Percentiles rank a stretch among this genome's conserved stretches.
Conservation (phyloP, 495 filamentous ascomycete species). For the Aspergillus steynii region DNA sequence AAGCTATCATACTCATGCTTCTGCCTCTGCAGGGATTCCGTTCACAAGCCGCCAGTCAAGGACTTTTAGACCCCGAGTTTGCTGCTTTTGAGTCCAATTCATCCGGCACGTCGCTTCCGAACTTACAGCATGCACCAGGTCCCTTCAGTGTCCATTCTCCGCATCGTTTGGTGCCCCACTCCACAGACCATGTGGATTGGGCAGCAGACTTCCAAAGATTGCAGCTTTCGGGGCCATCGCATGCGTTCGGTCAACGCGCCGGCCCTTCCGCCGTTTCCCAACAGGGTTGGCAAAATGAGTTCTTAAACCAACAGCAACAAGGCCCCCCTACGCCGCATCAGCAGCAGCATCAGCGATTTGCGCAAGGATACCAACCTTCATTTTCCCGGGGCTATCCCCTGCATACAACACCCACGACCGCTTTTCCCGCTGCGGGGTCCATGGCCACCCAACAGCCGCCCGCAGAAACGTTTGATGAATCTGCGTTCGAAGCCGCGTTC, state of each 20-base stretch:
- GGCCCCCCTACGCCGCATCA: slow-evolving; percentile 9
- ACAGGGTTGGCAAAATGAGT: slow-evolving; percentile 57
- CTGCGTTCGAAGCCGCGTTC: slow-evolving; percentile 65
- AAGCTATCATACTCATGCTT: slow-evolving; percentile 19
- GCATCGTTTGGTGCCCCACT: slow-evolving; percentile 19
- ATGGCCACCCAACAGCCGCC: slow-evolving; percentile 19
- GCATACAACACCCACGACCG: slow-evolving; percentile 25
- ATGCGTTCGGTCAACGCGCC: slow-evolving; percentile 35
- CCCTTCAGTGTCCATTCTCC: slow-evolving; percentile 27
- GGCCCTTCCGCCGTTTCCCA: slow-evolving; percentile 29
- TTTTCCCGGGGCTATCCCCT: slow-evolving; percentile 32
- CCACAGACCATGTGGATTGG: slow-evolving; percentile 36
- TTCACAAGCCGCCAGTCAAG: slow-evolving; percentile 55
- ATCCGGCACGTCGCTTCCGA: slow-evolving; percentile 30
- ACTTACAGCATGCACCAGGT: slow-evolving; percentile 30
- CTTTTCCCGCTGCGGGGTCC: slow-evolving; percentile 20
- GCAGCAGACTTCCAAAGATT: slow-evolving; percentile 53
- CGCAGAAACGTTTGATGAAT: slow-evolving; percentile 53
- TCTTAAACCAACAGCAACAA: slow-evolving; percentile 46
- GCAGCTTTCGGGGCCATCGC: slow-evolving; percentile 40
- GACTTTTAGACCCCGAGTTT: slow-evolving; percentile 65
- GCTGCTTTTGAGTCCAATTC: slow-evolving; percentile 66
- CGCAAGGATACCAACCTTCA: slow-evolving; percentile 33
- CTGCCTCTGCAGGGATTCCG: slow-evolving; percentile 56
- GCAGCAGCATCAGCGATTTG: slow-evolving; percentile 27